Evolutionary conservation across 2,329 filamentous ascomycete genomes (phyloP), one percentile per base, ranked within the genome.

Genomic region (Beauveria australis): DNA sequence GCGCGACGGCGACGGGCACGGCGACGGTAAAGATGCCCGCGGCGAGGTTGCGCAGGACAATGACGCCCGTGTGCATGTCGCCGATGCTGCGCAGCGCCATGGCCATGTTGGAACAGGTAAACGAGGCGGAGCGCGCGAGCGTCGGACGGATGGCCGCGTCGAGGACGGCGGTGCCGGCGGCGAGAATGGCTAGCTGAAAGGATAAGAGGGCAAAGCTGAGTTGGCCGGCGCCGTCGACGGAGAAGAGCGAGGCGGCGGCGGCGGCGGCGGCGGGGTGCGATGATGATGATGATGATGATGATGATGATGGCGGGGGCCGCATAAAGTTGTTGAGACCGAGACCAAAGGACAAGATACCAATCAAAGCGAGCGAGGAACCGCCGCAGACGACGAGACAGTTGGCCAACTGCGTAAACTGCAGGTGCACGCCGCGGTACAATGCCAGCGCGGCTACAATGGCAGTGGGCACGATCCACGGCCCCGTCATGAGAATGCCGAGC

Each of bases 31-130:
- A 77, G 3, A 74, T 67, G 6, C 79, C 80, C 0, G 74, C 72
- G 5, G 73, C 66, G 18, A 81, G 52, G 14, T 69, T 72, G 24
- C 77, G 73, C 70, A 78, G 74, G 43, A 75, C 71, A 2, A 69
- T 63, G 2, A 80, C 71, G 33, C 72, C 76, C 3, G 72, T 75
- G 28, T 74, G 69, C 79, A 83, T 82, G 64, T 82, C 79, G 16
- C 73, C 73, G 18, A 75, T 76, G 65, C 74, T 78, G 33, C 79
- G 75, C 57, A 79, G 72, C 26, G 75, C 74, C 14, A 76, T 70
- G n/a, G 71, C 71, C 26, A 81, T 71, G 66, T 75, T 81, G 6
- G 76, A 73, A 3, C 74, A 77, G 0, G 79, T 81, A 63, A 79
- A 82, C 51, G 76, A 75, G 8, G 79, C 76, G 37, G 78, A 81